Evolutionary conservation across 768 basidiomycete genomes (phyloP), one percentile per base, ranked within the genome.

Genomic region (Botryobasidium botryosum): DNA sequence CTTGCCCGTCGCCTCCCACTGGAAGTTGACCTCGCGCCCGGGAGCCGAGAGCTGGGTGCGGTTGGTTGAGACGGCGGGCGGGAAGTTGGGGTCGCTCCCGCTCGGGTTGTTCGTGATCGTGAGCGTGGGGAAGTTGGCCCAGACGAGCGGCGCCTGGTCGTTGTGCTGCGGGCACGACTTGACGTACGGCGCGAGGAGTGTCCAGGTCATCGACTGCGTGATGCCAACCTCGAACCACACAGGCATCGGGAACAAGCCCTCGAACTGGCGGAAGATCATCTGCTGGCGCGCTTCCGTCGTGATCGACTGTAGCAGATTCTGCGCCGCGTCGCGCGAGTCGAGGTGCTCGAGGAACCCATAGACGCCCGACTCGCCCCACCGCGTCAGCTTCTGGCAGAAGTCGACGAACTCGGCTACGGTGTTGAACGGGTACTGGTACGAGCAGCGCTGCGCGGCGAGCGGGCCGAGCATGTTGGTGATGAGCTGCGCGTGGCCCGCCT

Each of bases 281-380:
- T 79, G 71, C 58, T 80, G 77, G 6, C 77, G 61, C 17, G 70
- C 69, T 58, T 79, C 75, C 10, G 70, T 74, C 0, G 72, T 63
- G 52, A 80, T 74, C 5, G 68, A 63, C 54, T 77, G 70, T 5
- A 70, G 54, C 13, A 79, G 60, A 10, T 78, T 57, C 38, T 65
- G 57, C 1, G 74, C 75, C 1, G 67, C 52, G 2, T 69, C 65
- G 27, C 73, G 64, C 18, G 72, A 72, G 57, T 77, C 62, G 31
- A 81, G 66, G 55, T 76, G 74, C 42, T 68, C 62, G n/a, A 79
- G 57, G 65, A 79, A 79, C 6, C 77, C 75, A 52, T 70, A 72
- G 13, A 72, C 69, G 8, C 75, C 74, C 1, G 68, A 67, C 53
- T 76, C 74, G 29, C 74, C 76, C 49, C 64, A 68, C 6, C 68